Conservation (phyloP, 2,329 filamentous ascomycete species). For the Domatiomyces globalis region DNA sequence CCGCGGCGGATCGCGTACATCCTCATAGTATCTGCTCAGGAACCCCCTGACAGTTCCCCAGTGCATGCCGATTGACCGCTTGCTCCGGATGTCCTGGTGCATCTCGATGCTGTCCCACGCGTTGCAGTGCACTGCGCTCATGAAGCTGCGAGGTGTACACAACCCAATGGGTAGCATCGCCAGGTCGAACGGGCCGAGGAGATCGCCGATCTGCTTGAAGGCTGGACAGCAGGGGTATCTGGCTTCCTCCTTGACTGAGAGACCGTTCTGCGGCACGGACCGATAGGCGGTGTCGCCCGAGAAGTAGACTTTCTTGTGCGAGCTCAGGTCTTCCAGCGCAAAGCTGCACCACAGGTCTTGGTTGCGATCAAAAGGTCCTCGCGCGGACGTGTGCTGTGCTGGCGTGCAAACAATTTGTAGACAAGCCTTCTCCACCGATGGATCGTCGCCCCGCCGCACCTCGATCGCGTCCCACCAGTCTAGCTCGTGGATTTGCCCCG, state of each 20-base stretch:
- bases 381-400: constrained; percentile 34
- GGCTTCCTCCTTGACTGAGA: constrained; percentile 15
- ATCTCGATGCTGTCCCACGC: constrained; percentile 36
- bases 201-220: constrained; percentile 34
- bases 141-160: constrained; percentile 31
- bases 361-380: constrained; percentile 27
- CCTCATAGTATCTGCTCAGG: constrained; percentile 33
- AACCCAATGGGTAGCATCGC: constrained; percentile 37
- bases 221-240: constrained; percentile 28
- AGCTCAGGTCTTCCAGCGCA: constrained; percentile 23
- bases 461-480: constrained; percentile 37
- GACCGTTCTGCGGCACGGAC: constrained; percentile 14
- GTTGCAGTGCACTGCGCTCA: constrained; percentile 34
- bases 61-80: constrained; percentile 38
- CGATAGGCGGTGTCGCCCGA: constrained; percentile 39
- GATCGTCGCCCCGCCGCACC: constrained; percentile 12
- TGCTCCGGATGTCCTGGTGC: constrained; percentile 34
- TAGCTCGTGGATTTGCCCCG: constrained; percentile 31
- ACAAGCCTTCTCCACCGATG: constrained; percentile 13
- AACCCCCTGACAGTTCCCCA: constrained; percentile 36
- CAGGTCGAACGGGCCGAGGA: constrained; percentile 36
- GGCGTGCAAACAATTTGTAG: constrained; percentile 31
- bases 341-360: constrained; percentile 37
- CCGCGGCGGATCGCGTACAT: constrained; percentile 34
- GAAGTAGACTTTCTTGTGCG: constrained; percentile 22